Evolutionary conservation across 441 rosid species (phyloP), one percentile per base, ranked within the genome.

Genomic region (Populus hybrid): DNA sequence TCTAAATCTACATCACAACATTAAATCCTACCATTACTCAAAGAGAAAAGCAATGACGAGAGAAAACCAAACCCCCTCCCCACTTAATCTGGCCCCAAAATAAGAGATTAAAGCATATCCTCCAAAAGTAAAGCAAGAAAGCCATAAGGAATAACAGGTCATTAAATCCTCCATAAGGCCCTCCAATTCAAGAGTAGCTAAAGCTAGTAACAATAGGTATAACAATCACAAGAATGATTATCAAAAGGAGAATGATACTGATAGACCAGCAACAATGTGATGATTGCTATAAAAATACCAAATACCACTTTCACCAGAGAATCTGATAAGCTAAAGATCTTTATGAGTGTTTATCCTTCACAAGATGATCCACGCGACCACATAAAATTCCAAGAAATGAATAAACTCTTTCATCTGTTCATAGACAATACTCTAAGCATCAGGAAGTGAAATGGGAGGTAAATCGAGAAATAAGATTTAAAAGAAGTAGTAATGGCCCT

Each of bases 131-230:
- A 68, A 63, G 8, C 67, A 46, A 38, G 12, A 57, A 67, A 68
- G 30, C 68, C 77, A 38, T 85, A 77, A 81, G 83, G 85, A 84
- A 81, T 83, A 84, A 80, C 85, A 65, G 86, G 90, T 74, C 77
- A 81, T 84, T 83, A 77, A 83, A 70, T 80, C 89, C 89, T 84
- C 80, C 81, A 26, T 36, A 21, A 28, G 63, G 30, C 30, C 30
- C 21, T 65, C 73, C 50, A 72, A 69, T 78, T 87, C 88, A 93
- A 80, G 98, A 95, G 76, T 90, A 86, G 80, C 85, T 85, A 73
- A 93, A 89, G 82, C 98, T 93, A 21, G 95, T 88, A 50, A 85
- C 85, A 72, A 95, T 82, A 4, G 99, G 98, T 50, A 92, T 80
- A 1, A 95, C 79, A 78, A 93, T 79, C 83, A 89, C 77, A 30